Base-by-base conservation (phyloP, 805 yeast genomes). In the Cyberlindnera misumaiensis region DNA sequence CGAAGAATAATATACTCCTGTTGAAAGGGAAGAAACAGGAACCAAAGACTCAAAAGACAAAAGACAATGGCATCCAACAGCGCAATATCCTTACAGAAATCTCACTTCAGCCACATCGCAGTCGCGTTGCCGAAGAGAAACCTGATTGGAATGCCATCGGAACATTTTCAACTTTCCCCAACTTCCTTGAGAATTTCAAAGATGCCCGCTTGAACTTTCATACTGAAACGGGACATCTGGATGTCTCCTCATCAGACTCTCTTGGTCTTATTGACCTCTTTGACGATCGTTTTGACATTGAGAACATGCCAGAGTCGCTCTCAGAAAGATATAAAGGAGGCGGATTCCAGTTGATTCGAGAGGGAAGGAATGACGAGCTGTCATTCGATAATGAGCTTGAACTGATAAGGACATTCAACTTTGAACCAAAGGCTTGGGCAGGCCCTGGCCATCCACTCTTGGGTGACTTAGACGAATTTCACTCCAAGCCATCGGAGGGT, bases 391-490 rank as follows among this genome's bases (percentile, higher is more conserved):
- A 16, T 14, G 35, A 32, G 7, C 35, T 32, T 13, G 20, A 32
- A 9, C 16, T 14, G 29, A 32, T 32, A 29, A 24, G 27, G 15
- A 15, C 8, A 4, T 20, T 31, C 17, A 15, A 26, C 20, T 13
- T 28, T 15, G 28, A 12, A 12, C 25, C 33, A 8, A 20, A 20
- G 24, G 5, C 24, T 6, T 20, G 5, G 24, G 8, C 24, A 20
- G 24, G 24, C 8, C 24, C 8, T 5, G 24, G 24, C 20, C 33
- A 18, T 28, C 11, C 15, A 13, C 15, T 28, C 16, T 26, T 34
- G 39, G 38, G 34, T 4, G 44, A 40, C 12, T 36, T 35, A 12
- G 30, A 33, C 6, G 26, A 32, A 4, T 29, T 35, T 30, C 34
- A 34, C 26, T 20, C 16, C 13, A 33, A 25, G 28, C 29, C 35